Base-by-base conservation (phyloP, 768 basidiomycete species). In the Grammothele lineata region DNA sequence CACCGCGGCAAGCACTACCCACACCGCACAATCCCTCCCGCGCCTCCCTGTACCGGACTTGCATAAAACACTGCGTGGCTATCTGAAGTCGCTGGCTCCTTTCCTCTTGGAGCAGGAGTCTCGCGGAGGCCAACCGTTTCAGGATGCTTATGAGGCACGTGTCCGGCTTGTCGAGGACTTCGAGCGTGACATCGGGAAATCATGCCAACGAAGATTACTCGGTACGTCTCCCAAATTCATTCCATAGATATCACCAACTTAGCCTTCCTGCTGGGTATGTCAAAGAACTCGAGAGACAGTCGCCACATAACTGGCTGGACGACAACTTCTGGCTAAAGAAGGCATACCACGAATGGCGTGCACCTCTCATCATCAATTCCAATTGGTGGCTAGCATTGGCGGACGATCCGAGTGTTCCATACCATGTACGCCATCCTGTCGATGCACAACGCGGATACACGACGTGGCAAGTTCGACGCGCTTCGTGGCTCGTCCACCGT, bases 301-400 rank as follows among this genome's bases (percentile, higher is more conserved):
- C 92, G 6, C 90, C 92, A 0, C 72, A 84, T 63, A 96, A 95
- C 62, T 98, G 94, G 94, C 77, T 98, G 10, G 80, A 94, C 54
- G 93, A 97, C 62, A 92, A 88, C 46, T 84, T 95, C 55, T 97
- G 94, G 95, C 68, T 81, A 48, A 81, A 85, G 57, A 85, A 86
- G 57, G 82, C 90, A 1, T 98, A 98, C 64, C 81, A 87, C 40
- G 85, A 89, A 66, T 91, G 85, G 83, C 78, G 94, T 25, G 78
- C 80, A 0, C 92, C 94, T 0, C 70, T 98, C 10, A 72, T 88
- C 45, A 68, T 98, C 55, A 86, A 97, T 63, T 94, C 92, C 3
- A 97, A 96, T 60, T 97, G 93, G 93, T 97, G 94, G 94, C 71
- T 96, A 19, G 73, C 90, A 2, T 87, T 93, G 62, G 70, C 75